Evolutionary conservation across 73 alveolate genomes (phyloP).

Genomic region (Strombidium stylifer): DNA sequence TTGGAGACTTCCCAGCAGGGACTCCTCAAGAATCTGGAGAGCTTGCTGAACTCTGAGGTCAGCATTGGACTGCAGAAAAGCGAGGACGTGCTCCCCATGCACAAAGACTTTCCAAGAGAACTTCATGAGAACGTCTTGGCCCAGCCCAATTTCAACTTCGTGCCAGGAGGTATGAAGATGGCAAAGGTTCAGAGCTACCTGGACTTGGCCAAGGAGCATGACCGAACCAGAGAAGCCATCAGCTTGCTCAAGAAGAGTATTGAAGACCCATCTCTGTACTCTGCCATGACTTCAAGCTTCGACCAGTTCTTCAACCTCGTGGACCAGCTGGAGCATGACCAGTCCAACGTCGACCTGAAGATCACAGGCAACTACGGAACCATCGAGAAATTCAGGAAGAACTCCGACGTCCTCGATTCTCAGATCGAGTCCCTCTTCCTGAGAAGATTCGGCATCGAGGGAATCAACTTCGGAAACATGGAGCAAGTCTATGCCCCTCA

Average conservation of each 20-base stretch:
- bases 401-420: neutral
- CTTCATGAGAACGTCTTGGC: constrained; percentile 14
- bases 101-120: no score
- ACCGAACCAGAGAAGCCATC: neutral
- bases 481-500: constrained; percentile 29
- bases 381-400: neutral
- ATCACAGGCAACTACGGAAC: neutral
- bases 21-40: constrained; percentile 14
- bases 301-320: neutral
- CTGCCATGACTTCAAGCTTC: neutral
- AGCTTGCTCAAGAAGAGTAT: neutral
- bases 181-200: neutral
- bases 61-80: no score
- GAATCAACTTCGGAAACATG: constrained; percentile 8
- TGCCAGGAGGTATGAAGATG: neutral
- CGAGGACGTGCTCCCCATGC: neutral
- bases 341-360: no score
- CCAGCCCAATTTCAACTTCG: constrained; percentile 10
- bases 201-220: neutral
- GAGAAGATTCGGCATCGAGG: neutral
- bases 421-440: neutral
- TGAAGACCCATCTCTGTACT: neutral
- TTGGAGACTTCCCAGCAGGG: neutral
- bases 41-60: neutral
- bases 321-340: no score